phyloP scores from a whole-genome alignment of 1,284 basidiomycete species.

The Anthracocystis walkeri region DNA sequence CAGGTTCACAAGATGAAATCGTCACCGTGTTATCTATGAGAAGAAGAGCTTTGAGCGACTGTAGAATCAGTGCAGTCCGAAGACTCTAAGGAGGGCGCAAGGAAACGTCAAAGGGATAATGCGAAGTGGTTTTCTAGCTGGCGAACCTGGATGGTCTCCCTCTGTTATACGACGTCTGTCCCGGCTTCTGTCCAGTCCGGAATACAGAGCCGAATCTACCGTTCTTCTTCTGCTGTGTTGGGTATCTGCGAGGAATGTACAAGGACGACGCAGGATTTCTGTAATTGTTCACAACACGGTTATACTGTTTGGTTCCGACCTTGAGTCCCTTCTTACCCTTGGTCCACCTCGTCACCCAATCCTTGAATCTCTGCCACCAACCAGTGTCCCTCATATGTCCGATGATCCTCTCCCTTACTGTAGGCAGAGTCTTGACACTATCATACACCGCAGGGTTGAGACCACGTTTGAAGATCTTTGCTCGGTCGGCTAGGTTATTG shows the following conservation, averaged over 20 bases:
- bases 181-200: background rate
- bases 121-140: background rate
- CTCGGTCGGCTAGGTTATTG: background rate
- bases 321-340: constrained; percentile 7
- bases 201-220: constrained; percentile 4
- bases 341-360: constrained; percentile 6
- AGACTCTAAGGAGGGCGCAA: background rate
- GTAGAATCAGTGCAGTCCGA: background rate
- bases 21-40: no score
- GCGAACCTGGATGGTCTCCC: background rate
- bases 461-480: constrained; percentile 18
- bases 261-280: no score
- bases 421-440: no score
- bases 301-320: background rate
- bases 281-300: constrained; percentile 13
- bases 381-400: constrained; percentile 17
- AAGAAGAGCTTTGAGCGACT: no score
- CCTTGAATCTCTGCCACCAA: constrained; percentile 24
- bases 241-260: background rate
- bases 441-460: background rate
- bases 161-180: background rate
- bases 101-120: background rate
- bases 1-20: no score
- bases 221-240: background rate
- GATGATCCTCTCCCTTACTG: constrained; percentile 2